A percentile compares a stretch with the other conserved stretches of the same genome.
Conservation (phyloP, 2,329 filamentous ascomycete genomes). For the Cercospora brassicicola region DNA sequence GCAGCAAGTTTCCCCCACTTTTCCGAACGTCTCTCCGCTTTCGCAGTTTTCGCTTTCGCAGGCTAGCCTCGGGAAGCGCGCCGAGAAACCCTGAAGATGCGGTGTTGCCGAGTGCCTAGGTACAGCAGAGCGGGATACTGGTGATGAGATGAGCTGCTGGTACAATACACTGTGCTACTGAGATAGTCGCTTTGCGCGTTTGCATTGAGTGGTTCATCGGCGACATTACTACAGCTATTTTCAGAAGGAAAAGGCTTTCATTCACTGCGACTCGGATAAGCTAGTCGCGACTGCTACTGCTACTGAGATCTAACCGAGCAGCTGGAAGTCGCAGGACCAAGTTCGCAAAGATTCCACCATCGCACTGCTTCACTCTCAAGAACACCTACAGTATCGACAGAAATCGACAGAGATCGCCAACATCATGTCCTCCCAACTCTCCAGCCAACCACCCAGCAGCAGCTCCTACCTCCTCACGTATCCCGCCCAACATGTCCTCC, state of each 20-base stretch:
- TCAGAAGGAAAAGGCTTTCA: background rate
- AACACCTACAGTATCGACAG: background rate
- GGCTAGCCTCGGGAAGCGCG: background rate
- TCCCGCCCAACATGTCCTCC: slow-evolving; percentile 51
- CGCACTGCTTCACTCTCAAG: background rate
- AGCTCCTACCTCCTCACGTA: slow-evolving; percentile 43
- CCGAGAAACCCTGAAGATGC: background rate
- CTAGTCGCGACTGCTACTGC: background rate
- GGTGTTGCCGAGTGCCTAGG: background rate
- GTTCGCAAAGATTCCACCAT: background rate
- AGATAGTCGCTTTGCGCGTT: background rate
- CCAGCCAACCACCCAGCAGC: slow-evolving; percentile 28
- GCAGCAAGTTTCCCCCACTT: background rate
- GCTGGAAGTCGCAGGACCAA: background rate
- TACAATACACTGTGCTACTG: background rate
- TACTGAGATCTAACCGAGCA: background rate
- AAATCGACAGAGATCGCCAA: background rate
- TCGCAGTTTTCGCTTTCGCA: background rate
- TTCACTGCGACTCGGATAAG: background rate
- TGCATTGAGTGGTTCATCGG: background rate
- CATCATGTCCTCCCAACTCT: slow-evolving; percentile 25
- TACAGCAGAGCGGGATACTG: background rate
- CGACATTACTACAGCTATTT: background rate
- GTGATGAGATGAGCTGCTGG: background rate
- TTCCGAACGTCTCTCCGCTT: background rate